Evolutionary conservation across 1,284 basidiomycete species (phyloP), one percentile per base, ranked within the genome.

Genomic region (Gomphus sp.): DNA sequence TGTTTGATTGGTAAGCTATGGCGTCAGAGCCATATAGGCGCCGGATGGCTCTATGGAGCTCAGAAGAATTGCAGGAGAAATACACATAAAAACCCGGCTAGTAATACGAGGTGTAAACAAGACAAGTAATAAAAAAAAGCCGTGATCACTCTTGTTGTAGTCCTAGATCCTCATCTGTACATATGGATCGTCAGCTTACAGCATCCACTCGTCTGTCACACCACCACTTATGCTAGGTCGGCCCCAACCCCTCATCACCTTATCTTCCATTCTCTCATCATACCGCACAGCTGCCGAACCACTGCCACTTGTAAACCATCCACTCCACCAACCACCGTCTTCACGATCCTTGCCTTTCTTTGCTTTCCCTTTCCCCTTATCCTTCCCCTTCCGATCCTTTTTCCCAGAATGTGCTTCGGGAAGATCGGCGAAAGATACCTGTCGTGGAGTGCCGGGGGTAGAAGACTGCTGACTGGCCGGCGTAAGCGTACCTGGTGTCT

Each of bases 41-140:
- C 41, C 41, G n/a, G 41, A 14, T 8, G 6, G n/a, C 31, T 5
- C 34, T 33, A 6, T 5, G 25, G 33, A 91, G 22, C 71, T 83
- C 86, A 57, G 89, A 87, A 49, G 91, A 89, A 59, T 91, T 71
- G 83, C 87, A 58, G 89, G 87, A 50, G 91, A 89, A 91, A 77
- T 89, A 87, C 28, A 51, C 54, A 69, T 22, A 63, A 10, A 11
- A 54, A 31, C 45, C 44, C 9, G 11, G 18, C 45, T 47, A 47
- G 45, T 11, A 47, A 47, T 47, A 47, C 18, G 45, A 47, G 3
- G 45, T 25, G 45, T 9, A 25, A 47, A 47, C 18, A 25, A 47
- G 45, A 47, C 45, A 47, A 47, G 45, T 25, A 28, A 47, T 47
- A 47, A 47, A 25, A 25, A 47, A 43, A 12, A 18, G 22, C 31